Percentiles rank a stretch among this genome's conserved stretches.
Conservation (phyloP, 2,329 filamentous ascomycete genomes). For the Aaosphaeria arxii region DNA sequence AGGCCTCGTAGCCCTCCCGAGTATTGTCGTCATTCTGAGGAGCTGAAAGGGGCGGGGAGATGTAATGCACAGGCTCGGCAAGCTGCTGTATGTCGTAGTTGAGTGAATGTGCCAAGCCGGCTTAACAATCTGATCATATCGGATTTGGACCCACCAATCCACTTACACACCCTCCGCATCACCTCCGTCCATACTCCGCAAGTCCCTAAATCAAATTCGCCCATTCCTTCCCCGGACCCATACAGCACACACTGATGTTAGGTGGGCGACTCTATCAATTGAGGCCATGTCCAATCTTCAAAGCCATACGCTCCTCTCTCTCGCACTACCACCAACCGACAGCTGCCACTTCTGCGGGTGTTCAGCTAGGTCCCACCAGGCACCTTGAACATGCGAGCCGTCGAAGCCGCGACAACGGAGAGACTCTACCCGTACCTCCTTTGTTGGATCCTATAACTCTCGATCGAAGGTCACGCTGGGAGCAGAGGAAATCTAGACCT, state of each 20-base stretch:
- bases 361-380: slow-evolving; percentile 25
- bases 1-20: too few relatives aligned
- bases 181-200: not conserved
- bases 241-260: slow-evolving; percentile 16
- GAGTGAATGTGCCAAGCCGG: too few relatives aligned
- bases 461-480: slow-evolving; percentile 32
- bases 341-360: slow-evolving; percentile 8
- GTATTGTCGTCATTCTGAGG: too few relatives aligned
- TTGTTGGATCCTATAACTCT: slow-evolving; percentile 46
- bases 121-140: too few relatives aligned
- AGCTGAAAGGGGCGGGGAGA: too few relatives aligned
- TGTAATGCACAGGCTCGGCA: too few relatives aligned
- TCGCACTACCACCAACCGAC: too few relatives aligned
- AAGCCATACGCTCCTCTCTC: not conserved
- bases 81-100: too few relatives aligned
- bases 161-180: not conserved
- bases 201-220: not conserved
- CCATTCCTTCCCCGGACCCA: too few relatives aligned
- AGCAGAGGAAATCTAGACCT: slow-evolving; percentile 40
- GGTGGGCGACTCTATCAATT: slow-evolving; percentile 16
- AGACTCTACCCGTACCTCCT: slow-evolving; percentile 46
- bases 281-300: slow-evolving; percentile 14
- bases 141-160: too few relatives aligned
- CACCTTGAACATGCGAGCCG: slow-evolving; percentile 31
- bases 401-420: slow-evolving; percentile 31